Percentiles rank a stretch among this genome's conserved stretches.
phyloP scores from a whole-genome alignment of 768 basidiomycete genomes.

The Lactarius pseudohatsudake region DNA sequence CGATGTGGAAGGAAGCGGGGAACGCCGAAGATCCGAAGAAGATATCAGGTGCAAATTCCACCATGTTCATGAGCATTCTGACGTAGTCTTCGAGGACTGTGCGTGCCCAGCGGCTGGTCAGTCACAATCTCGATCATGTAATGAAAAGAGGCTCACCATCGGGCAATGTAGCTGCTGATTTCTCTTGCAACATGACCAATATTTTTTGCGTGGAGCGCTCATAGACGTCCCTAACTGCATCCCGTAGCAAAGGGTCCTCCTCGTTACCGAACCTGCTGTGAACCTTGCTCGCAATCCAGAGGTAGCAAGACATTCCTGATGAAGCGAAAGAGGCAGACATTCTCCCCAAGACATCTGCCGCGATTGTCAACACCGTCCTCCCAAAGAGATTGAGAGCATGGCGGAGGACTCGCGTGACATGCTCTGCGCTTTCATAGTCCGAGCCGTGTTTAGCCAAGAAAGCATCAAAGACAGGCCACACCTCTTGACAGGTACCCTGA shows the following conservation, averaged over 20 bases:
- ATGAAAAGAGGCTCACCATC: constrained; percentile 64
- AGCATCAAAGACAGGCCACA: constrained; percentile 80
- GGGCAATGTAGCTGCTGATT: constrained; percentile 71
- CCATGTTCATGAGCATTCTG: constrained; percentile 70
- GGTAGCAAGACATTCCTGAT: constrained; percentile 80
- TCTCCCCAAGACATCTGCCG: constrained; percentile 67
- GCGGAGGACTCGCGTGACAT: constrained; percentile 79
- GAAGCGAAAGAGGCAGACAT: constrained; percentile 79
- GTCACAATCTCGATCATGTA: constrained; percentile 4
- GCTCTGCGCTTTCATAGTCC: constrained; percentile 76
- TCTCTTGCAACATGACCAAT: constrained; percentile 62
- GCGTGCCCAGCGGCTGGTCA: not conserved
- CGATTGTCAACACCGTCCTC: constrained; percentile 58
- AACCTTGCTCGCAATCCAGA: constrained; percentile 93
- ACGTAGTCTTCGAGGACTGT: constrained; percentile 94
- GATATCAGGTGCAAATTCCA: constrained; percentile 66
- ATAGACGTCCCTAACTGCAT: constrained; percentile 61
- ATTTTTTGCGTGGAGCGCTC: constrained; percentile 76
- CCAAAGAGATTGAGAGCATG: constrained; percentile 84
- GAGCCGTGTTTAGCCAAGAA: constrained; percentile 79
- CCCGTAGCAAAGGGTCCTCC: constrained; percentile 53
- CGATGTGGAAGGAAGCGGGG: constrained; percentile 70
- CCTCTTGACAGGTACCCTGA: constrained; percentile 71
- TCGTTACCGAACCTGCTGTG: constrained; percentile 75
- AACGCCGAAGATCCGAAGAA: constrained; percentile 80